These are phyloP conservation scores for Andrographis paniculata DNA, from an alignment of 305 asterid genomes.

Conservation along the genomic window DNA sequence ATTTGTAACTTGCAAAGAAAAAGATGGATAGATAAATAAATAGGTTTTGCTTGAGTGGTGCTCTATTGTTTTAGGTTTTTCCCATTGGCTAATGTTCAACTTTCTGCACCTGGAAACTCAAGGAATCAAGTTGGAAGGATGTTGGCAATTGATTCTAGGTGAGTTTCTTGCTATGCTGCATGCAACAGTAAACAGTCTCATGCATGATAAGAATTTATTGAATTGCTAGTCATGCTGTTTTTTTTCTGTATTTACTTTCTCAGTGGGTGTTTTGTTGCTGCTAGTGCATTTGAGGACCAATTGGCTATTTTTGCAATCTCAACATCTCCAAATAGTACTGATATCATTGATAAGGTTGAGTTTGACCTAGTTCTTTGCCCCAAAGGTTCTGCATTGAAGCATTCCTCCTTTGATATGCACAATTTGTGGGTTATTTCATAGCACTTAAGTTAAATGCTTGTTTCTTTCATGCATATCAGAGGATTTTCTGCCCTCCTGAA, in stretches of 20 bases:
- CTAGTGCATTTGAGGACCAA: conserved; percentile 83
- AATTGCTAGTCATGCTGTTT: conserved; percentile 37
- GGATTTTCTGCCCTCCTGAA: conserved; percentile 60
- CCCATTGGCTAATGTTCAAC: conserved; percentile 61
- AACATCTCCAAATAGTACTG: conserved; percentile 39
- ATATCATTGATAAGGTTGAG: conserved; percentile 68
- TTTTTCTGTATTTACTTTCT: conserved; percentile 36
- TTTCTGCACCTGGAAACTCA: conserved; percentile 71
- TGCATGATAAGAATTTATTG: conserved; percentile 26
- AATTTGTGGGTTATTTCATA: too few relatives aligned
- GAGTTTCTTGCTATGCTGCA: conserved; percentile 25
- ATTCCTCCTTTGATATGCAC: too few relatives aligned
- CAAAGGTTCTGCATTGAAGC: too few relatives aligned
- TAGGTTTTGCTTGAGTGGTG: conserved; percentile 19
- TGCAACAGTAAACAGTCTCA: conserved; percentile 22
- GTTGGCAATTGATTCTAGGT: conserved; percentile 88
- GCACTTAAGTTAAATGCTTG: neutral
- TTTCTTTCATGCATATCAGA: conserved; percentile 37
- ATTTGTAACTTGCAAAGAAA: conserved; percentile 10
- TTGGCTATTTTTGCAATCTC: conserved; percentile 75
- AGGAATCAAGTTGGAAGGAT: conserved; percentile 85
- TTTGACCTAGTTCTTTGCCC: too few relatives aligned
- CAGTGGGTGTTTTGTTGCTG: conserved; percentile 95
- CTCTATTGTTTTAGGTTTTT: conserved; percentile 47
- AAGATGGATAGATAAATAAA: neutral